phyloP scores from a whole-genome alignment of 768 basidiomycete species.

The Melanogaster broomeanus region DNA sequence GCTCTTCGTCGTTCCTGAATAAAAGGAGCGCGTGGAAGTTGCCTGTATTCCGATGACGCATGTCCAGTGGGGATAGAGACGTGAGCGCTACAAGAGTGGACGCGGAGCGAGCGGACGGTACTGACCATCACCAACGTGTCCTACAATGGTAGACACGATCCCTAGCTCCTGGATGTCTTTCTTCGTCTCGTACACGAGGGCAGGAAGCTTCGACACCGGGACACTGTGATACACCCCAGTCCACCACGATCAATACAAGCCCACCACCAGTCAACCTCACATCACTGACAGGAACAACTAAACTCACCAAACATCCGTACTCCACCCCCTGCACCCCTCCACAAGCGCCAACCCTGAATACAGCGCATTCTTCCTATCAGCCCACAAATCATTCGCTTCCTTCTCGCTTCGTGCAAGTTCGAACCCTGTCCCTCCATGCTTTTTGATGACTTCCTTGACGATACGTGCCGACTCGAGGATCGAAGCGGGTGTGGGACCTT shows the following conservation, averaged over 20 bases:
- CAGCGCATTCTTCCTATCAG: conserved; percentile 67
- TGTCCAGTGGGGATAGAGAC: not conserved
- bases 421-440: conserved; percentile 69
- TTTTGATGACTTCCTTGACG: conserved; percentile 56
- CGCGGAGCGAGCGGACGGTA: conserved; percentile 24
- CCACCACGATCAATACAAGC: not conserved
- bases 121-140: conserved; percentile 74
- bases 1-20: conserved; percentile 59
- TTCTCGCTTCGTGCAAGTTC: conserved; percentile 60
- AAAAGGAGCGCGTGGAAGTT: conserved; percentile 56
- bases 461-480: conserved; percentile 63
- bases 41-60: conserved; percentile 20
- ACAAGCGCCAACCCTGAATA: conserved; percentile 56
- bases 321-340: conserved; percentile 60
- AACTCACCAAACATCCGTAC: conserved; percentile 75
- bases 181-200: conserved; percentile 69
- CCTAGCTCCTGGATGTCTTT: conserved; percentile 61
- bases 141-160: conserved; percentile 65
- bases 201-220: conserved; percentile 63
- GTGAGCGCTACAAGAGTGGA: not conserved
- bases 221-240: conserved; percentile 37
- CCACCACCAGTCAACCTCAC: not conserved
- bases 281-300: not conserved
- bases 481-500: conserved; percentile 61
- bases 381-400: conserved; percentile 77